A percentile compares a stretch with the other conserved stretches of the same genome.
These are phyloP conservation scores for Monosporascus sp. DNA, from an alignment of 2,329 filamentous ascomycete species.

Conservation along the genomic window DNA sequence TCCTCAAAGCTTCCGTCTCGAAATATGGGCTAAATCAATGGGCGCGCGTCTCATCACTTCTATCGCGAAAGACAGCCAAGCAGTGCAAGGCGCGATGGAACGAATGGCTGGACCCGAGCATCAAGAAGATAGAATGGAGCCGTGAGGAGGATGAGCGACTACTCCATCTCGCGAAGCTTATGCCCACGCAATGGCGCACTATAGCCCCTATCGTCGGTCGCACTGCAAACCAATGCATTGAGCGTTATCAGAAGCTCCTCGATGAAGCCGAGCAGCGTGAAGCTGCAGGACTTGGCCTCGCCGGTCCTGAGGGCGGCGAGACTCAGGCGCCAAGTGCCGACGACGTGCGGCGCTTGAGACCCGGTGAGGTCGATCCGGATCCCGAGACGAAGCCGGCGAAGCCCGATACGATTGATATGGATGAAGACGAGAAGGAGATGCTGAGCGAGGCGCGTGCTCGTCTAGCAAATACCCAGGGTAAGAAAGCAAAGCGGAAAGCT, in stretches of 20 bases:
- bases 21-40: slow-evolving; percentile 97
- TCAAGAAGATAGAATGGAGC: slow-evolving; percentile 98
- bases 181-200: slow-evolving; percentile 98
- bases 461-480: slow-evolving; percentile 95
- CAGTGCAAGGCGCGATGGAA: slow-evolving; percentile 99
- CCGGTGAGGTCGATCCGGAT: slow-evolving; percentile 94
- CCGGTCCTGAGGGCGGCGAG: slow-evolving; percentile 82
- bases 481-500: slow-evolving; percentile 97
- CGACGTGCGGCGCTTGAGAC: slow-evolving; percentile 80
- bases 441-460: slow-evolving; percentile 93
- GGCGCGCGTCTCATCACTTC: slow-evolving; percentile 94
- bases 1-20: slow-evolving; percentile 90
- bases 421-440: slow-evolving; percentile 99
- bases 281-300: slow-evolving; percentile 71
- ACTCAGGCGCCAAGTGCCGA: slow-evolving; percentile 84
- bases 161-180: slow-evolving; percentile 91
- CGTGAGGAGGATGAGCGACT: slow-evolving; percentile 98
- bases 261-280: slow-evolving; percentile 94
- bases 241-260: slow-evolving; percentile 92
- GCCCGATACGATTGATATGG: slow-evolving; percentile 94
- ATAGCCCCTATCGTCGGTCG: slow-evolving; percentile 95
- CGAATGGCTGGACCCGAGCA: slow-evolving; percentile 96
- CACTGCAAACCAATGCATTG: slow-evolving; percentile 93
- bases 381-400: slow-evolving; percentile 93
- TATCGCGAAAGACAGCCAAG: slow-evolving; percentile 96